These are phyloP conservation scores for Aspergillus proliferans DNA, from an alignment of 2,329 filamentous ascomycete species.

Conservation along the genomic window DNA sequence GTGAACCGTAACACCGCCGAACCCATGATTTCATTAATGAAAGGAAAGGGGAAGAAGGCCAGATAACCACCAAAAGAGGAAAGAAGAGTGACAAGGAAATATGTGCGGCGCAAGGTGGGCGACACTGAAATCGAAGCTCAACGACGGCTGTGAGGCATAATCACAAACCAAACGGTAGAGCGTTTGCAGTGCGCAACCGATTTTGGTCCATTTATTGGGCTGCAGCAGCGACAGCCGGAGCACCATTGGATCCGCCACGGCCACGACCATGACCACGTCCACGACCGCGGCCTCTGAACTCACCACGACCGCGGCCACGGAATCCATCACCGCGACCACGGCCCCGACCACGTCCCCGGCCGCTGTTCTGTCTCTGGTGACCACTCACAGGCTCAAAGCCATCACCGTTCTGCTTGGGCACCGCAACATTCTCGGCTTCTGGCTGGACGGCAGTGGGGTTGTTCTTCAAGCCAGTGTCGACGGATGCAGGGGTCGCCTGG, in stretches of 20 bases:
- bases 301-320: slow-evolving; percentile 32
- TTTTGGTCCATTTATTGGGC: slow-evolving; percentile 7
- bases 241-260: slow-evolving; percentile 23
- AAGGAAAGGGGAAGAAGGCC: slow-evolving; percentile 6
- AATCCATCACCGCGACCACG: slow-evolving; percentile 34
- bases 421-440: slow-evolving; percentile 76
- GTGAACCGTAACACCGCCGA: slow-evolving; percentile 31
- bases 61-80: slow-evolving; percentile 1
- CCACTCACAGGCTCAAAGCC: slow-evolving; percentile 31
- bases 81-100: slow-evolving; percentile 5
- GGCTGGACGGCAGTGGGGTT: slow-evolving; percentile 49
- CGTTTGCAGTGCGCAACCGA: neutral
- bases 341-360: slow-evolving; percentile 27
- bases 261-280: slow-evolving; percentile 28
- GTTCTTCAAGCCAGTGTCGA: slow-evolving; percentile 55
- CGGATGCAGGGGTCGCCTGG: slow-evolving; percentile 54
- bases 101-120: neutral
- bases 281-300: slow-evolving; percentile 33
- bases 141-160: neutral
- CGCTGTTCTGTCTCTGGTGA: slow-evolving; percentile 30
- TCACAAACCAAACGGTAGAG: slow-evolving; percentile 1
- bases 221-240: slow-evolving; percentile 15
- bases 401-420: slow-evolving; percentile 30
- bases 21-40: slow-evolving; percentile 17
- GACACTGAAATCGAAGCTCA: neutral